phyloP scores from a whole-genome alignment of 345 rosid genomes.

The Raphanus raphanistrum region DNA sequence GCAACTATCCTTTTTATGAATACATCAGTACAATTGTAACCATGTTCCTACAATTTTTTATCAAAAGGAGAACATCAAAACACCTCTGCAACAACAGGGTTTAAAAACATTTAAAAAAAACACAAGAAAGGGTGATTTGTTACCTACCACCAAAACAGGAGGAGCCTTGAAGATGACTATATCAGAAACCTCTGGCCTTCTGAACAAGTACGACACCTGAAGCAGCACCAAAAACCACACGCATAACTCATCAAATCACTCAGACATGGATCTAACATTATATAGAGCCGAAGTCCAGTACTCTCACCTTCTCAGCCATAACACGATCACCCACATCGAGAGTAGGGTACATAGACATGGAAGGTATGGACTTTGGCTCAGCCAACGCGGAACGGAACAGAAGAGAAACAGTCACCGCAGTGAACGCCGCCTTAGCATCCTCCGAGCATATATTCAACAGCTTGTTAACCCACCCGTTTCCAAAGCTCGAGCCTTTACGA shows the following conservation, averaged over 20 bases:
- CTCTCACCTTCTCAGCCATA: constrained; percentile 84
- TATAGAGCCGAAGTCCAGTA: not conserved
- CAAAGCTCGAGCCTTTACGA: constrained; percentile 31
- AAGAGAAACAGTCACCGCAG: constrained; percentile 73
- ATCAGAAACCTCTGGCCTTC: constrained; percentile 81
- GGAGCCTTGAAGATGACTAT: constrained; percentile 89
- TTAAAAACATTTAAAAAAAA: not conserved
- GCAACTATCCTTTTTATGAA: constrained; percentile 94
- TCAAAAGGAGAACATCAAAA: constrained; percentile 22
- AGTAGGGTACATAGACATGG: constrained; percentile 83
- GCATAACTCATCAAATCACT: not conserved
- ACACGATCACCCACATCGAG: constrained; percentile 84
- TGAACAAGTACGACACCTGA: constrained; percentile 80
- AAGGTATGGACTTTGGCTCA: constrained; percentile 85
- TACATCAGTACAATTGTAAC: constrained; percentile 62
- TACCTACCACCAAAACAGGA: constrained; percentile 61
- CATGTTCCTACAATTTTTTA: constrained; percentile 54
- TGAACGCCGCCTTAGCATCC: constrained; percentile 85
- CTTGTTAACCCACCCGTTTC: constrained; percentile 64
- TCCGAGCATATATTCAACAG: constrained; percentile 60
- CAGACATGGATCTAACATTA: not conserved
- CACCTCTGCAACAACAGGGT: not conserved
- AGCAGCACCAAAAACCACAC: constrained; percentile 6
- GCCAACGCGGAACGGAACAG: constrained; percentile 76
- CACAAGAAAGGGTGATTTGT: not conserved